Evolutionary conservation across 2,329 filamentous ascomycete genomes (phyloP).

Genomic region (Ophiosphaerella korrae): DNA sequence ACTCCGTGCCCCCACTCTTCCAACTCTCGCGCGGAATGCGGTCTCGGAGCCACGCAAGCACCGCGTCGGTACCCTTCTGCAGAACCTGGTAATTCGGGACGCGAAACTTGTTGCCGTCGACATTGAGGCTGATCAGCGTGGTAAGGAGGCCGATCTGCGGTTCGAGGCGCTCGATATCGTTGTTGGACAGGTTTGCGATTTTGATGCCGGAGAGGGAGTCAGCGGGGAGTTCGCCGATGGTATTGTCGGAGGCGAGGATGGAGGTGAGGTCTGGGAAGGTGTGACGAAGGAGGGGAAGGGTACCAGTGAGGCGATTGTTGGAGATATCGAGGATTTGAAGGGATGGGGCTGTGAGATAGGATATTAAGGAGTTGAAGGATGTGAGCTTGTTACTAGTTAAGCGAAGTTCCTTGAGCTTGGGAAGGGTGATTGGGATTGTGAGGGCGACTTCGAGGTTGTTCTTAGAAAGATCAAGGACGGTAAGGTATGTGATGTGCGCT

Average conservation of each 20-base stretch:
- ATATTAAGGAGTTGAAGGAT: conserved; percentile 68
- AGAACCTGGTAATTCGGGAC: conserved; percentile 85
- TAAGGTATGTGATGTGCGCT: conserved; percentile 71
- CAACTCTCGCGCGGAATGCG: conserved; percentile 62
- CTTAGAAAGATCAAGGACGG: conserved; percentile 73
- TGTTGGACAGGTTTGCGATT: conserved; percentile 80
- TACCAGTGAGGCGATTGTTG: conserved; percentile 74
- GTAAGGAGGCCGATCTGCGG: conserved; percentile 79
- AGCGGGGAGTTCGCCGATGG: conserved; percentile 72
- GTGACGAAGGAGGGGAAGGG: conserved; percentile 69
- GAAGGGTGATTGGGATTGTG: conserved; percentile 64
- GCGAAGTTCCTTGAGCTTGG: conserved; percentile 76
- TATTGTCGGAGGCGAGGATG: conserved; percentile 79
- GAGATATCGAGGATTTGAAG: conserved; percentile 81
- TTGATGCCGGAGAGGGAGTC: conserved; percentile 75
- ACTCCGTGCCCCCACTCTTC: conserved; percentile 29
- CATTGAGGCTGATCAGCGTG: conserved; percentile 69
- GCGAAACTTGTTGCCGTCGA: conserved; percentile 84
- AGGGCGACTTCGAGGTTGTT: conserved; percentile 68
- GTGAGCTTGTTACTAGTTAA: conserved; percentile 73
- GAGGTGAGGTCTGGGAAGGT: conserved; percentile 73
- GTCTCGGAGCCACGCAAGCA: conserved; percentile 79
- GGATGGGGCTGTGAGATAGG: conserved; percentile 71
- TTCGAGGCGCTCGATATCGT: conserved; percentile 82
- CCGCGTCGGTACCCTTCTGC: conserved; percentile 84